Evolutionary conservation across 176 grass and related monocot species (phyloP).

Genomic region (Dendrocalamus sinicus): DNA sequence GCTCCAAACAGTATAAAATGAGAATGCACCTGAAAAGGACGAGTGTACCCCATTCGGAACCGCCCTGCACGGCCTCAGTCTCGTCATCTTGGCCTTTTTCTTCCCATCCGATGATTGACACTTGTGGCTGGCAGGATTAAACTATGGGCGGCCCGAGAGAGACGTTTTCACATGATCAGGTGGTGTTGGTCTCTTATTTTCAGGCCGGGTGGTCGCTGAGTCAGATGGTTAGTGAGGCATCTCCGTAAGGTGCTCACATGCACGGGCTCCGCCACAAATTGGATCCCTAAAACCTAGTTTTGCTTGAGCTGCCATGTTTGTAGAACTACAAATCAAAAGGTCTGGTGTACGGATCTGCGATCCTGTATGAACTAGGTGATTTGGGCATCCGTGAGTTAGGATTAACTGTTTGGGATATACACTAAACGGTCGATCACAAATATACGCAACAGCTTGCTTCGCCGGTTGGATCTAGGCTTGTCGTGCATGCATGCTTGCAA

Average conservation of each 20-base stretch:
- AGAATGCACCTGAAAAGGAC: neutral
- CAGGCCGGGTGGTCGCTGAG: neutral
- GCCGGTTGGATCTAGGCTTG: neutral
- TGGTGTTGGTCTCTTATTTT: constrained; percentile 15
- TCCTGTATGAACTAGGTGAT: neutral
- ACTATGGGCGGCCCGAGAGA: neutral
- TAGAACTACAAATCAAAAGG: neutral
- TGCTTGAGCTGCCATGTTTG: constrained; percentile 21
- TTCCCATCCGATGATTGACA: constrained; percentile 56
- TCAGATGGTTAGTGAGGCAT: neutral
- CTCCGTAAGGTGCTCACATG: constrained; percentile 8
- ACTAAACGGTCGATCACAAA: neutral
- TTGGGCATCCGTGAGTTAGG: neutral
- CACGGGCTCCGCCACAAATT: neutral
- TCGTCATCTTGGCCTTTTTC: constrained; percentile 53
- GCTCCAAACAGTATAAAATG: neutral
- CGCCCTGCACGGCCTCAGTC: constrained; percentile 22
- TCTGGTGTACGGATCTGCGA: neutral
- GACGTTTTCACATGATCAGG: constrained; percentile 5
- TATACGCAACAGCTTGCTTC: neutral
- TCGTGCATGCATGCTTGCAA: neutral
- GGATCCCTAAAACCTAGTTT: constrained; percentile 41
- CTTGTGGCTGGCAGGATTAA: constrained; percentile 41
- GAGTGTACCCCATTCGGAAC: constrained; percentile 46
- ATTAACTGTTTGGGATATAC: neutral